phyloP scores from a whole-genome alignment of 23 red algal species.

The Agarophyton chilense region DNA sequence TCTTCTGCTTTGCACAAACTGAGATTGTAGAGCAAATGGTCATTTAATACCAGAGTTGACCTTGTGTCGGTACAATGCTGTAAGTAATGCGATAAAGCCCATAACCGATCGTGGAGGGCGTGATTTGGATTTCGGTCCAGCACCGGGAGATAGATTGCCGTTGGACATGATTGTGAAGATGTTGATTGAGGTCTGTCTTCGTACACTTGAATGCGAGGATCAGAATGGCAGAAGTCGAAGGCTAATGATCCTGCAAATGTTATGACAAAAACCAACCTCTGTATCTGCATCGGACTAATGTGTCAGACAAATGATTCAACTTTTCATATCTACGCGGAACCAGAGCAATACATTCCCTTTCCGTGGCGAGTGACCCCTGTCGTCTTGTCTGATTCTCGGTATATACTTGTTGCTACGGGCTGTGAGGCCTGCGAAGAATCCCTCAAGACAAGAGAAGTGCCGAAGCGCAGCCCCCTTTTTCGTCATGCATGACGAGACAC shows the following conservation, averaged over 20 bases:
- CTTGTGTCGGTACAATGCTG: background rate
- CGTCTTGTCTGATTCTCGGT: background rate
- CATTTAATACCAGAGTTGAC: conserved; percentile 8
- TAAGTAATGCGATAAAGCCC: conserved; percentile 27
- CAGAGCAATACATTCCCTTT: background rate
- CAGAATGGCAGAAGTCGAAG: conserved; percentile 25
- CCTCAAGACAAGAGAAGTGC: too few relatives aligned
- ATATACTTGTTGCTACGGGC: too few relatives aligned
- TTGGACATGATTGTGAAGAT: background rate
- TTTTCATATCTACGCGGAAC: background rate
- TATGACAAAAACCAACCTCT: background rate
- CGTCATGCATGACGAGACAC: background rate
- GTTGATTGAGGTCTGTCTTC: background rate
- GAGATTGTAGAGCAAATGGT: conserved; percentile 10
- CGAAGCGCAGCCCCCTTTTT: too few relatives aligned
- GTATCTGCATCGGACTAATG: conserved; percentile 1
- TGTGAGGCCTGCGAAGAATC: too few relatives aligned
- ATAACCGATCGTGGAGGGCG: conserved; percentile 42
- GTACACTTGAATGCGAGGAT: conserved; percentile 5
- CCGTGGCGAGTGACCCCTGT: background rate
- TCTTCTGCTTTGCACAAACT: conserved; percentile 4
- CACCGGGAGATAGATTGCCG: conserved; percentile 1
- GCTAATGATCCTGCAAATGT: background rate
- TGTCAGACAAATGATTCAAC: background rate
- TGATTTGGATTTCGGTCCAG: conserved; percentile 34